Evolutionary conservation across 176 grass and related monocot genomes (phyloP).

Genomic region (Hordeum marinum): DNA sequence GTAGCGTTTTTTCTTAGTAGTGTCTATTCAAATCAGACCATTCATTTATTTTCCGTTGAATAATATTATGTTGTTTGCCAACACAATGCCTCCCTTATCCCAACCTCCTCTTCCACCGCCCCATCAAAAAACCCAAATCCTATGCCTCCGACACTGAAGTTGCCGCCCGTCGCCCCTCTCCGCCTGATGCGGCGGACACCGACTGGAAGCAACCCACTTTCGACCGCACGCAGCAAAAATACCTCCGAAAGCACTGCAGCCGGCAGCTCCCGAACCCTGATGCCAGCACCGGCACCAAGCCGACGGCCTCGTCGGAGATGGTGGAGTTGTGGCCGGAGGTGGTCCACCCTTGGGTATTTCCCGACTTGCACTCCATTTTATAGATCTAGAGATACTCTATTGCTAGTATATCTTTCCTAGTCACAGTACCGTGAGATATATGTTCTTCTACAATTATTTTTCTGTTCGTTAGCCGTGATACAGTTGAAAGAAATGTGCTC

Average conservation of each 20-base stretch:
- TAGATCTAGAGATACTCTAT: no score
- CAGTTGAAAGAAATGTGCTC: no score
- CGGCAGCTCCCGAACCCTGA: slow-evolving; percentile 30
- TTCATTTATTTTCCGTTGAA: no score
- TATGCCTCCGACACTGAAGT: not conserved
- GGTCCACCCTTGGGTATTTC: slow-evolving; percentile 28
- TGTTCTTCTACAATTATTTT: no score
- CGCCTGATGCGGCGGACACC: not conserved
- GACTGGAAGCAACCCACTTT: slow-evolving; percentile 1
- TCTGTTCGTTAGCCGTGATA: no score
- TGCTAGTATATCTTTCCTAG: no score
- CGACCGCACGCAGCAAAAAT: slow-evolving; percentile 50
- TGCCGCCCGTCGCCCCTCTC: not conserved
- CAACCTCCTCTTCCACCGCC: slow-evolving; percentile 65
- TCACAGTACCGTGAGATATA: no score
- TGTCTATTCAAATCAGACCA: no score
- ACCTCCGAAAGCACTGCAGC: slow-evolving; percentile 47
- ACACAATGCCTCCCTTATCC: no score
- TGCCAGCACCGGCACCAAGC: slow-evolving; percentile 26
- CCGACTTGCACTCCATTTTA: no score
- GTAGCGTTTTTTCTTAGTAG: no score
- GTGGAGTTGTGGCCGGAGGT: slow-evolving; percentile 85
- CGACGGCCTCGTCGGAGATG: slow-evolving; percentile 26
- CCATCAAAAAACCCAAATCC: slow-evolving; percentile 29
- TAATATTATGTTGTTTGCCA: no score